A percentile compares a stretch with the other conserved stretches of the same genome.
Conservation (phyloP, 169 alveolate genomes). For the Eimeria falciformis region DNA sequence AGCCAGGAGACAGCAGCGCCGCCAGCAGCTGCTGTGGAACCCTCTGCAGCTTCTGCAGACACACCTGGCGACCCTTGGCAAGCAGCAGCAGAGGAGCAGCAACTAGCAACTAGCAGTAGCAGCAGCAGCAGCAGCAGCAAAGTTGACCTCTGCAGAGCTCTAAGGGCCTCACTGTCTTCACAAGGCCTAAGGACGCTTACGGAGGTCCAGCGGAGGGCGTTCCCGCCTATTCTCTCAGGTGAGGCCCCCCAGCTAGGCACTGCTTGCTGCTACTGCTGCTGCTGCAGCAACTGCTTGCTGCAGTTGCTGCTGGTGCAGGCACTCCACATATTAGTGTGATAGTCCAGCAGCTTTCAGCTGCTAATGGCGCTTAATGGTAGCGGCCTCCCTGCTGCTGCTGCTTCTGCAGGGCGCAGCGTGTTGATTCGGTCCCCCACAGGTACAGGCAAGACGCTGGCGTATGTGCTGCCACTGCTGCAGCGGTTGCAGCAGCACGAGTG, state of each 20-base stretch:
- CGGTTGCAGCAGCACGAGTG: slow-evolving; percentile 76
- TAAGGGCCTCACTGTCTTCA: not conserved
- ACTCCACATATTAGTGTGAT: not conserved
- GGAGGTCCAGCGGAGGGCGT: slow-evolving; percentile 6
- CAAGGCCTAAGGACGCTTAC: not conserved
- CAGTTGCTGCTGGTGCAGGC: not conserved
- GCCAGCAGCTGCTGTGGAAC: not conserved
- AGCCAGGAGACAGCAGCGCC: not conserved
- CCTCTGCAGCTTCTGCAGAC: not conserved
- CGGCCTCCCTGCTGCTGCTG: not conserved
- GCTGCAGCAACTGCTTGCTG: not conserved
- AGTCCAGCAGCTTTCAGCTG: no score
- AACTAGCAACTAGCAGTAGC: not conserved
- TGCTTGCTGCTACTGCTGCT: not conserved
- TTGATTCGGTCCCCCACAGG: slow-evolving; percentile 78
- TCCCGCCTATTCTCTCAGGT: slow-evolving; percentile 1
- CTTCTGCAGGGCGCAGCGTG: not conserved
- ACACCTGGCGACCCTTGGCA: not conserved
- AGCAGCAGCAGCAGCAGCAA: not conserved
- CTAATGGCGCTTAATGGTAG: not conserved
- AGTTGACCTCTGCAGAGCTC: not conserved
- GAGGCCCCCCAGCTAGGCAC: not conserved
- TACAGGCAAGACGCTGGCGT: slow-evolving; percentile 82
- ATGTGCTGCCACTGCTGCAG: slow-evolving; percentile 82
- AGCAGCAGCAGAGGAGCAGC: not conserved